Evolutionary conservation across 768 basidiomycete genomes (phyloP).

Genomic region (Rhodosporidiobolus odoratus): DNA sequence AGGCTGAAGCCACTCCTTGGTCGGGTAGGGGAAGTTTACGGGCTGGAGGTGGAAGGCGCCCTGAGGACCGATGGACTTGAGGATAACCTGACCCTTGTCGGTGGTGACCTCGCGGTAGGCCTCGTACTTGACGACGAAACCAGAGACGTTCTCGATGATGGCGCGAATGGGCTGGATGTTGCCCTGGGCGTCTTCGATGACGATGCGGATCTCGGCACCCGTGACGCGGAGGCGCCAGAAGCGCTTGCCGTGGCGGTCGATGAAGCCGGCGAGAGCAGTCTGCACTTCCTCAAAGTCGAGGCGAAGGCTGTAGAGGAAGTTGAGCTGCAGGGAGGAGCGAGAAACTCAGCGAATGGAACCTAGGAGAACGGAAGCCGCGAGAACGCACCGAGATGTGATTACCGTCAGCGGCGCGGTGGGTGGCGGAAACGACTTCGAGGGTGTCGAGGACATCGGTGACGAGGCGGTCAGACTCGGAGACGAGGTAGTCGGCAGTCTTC

Average conservation of each 20-base stretch:
- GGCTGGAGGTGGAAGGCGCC: slow-evolving; percentile 94
- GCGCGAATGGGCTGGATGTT: slow-evolving; percentile 94
- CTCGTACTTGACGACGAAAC: slow-evolving; percentile 97
- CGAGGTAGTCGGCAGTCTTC: slow-evolving; percentile 94
- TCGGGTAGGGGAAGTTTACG: slow-evolving; percentile 86
- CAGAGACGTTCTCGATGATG: slow-evolving; percentile 96
- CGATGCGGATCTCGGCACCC: slow-evolving; percentile 91
- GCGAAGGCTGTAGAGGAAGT: slow-evolving; percentile 93
- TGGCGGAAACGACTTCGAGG: slow-evolving; percentile 83
- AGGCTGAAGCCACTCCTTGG: slow-evolving; percentile 95
- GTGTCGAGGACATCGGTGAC: slow-evolving; percentile 91
- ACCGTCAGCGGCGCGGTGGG: slow-evolving; percentile 87
- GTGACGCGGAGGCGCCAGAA: slow-evolving; percentile 98
- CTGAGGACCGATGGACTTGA: slow-evolving; percentile 97
- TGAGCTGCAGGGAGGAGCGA: slow-evolving; percentile 53
- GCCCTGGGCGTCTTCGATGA: slow-evolving; percentile 88
- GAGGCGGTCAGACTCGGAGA: slow-evolving; percentile 94
- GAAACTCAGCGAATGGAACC: slow-evolving; percentile 41
- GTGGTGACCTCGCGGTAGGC: slow-evolving; percentile 97
- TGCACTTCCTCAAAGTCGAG: slow-evolving; percentile 96
- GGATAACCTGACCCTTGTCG: slow-evolving; percentile 87
- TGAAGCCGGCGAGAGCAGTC: slow-evolving; percentile 95
- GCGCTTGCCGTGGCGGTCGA: slow-evolving; percentile 96
- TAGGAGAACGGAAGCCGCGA: neutral
- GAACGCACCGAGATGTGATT: slow-evolving; percentile 74